A percentile compares a stretch with the other conserved stretches of the same genome.
These are phyloP conservation scores for Ballota nigra DNA, from an alignment of 257 asterid genomes.

Conservation along the genomic window DNA sequence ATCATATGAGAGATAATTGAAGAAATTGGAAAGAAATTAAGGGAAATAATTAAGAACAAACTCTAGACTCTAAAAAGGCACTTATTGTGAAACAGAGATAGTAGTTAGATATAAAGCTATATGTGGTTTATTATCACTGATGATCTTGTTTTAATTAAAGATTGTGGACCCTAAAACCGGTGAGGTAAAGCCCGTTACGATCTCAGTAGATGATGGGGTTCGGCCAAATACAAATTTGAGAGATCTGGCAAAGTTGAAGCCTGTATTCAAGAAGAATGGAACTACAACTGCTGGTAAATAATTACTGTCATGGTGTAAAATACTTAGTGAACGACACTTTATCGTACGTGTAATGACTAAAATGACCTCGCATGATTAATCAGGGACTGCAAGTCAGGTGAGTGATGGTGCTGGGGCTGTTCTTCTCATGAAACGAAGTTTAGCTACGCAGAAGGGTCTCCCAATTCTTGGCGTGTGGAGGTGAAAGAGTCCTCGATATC, in stretches of 20 bases:
- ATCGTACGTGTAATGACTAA: conserved; percentile 8
- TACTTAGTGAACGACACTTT: conserved; percentile 1
- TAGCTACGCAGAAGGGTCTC: conserved; percentile 72
- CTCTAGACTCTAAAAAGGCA: too few species aligned
- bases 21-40: too few species aligned
- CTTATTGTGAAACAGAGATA: too few species aligned
- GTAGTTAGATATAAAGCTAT: neutral
- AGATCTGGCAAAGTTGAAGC: conserved; percentile 78
- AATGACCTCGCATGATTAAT: conserved; percentile 5
- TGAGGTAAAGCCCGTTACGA: conserved; percentile 55
- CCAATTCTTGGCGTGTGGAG: conserved; percentile 84
- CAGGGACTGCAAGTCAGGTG: conserved; percentile 87
- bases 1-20: too few species aligned
- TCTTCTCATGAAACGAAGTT: conserved; percentile 89
- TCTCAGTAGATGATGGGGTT: conserved; percentile 83
- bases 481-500: conserved; percentile 28
- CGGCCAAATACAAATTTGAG: conserved; percentile 68
- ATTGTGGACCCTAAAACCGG: conserved; percentile 69
- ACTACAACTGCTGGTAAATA: conserved; percentile 87
- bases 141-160: conserved; percentile 39
- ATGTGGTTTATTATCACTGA: neutral
- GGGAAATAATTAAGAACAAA: too few species aligned
- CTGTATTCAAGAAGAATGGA: conserved; percentile 82
- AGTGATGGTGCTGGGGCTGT: conserved; percentile 98
- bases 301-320: neutral